Evolutionary conservation across 2,329 filamentous ascomycete genomes (phyloP).

Genomic region (Xylaria multiplex): DNA sequence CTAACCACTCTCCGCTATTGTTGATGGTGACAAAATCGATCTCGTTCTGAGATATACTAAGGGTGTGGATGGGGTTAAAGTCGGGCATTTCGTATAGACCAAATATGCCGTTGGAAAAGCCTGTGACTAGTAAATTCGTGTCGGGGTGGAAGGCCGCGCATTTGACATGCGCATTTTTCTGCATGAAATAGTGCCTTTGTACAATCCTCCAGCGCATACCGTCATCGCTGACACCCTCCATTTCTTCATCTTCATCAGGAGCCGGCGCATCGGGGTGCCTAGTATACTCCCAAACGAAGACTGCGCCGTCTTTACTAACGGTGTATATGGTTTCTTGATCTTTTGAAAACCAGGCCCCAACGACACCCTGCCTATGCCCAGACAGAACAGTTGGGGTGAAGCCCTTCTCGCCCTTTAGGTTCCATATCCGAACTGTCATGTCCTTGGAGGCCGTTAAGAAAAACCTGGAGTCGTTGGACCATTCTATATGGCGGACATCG

Average conservation of each 20-base stretch:
- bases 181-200: constrained; percentile 93
- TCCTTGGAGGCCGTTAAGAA: constrained; percentile 93
- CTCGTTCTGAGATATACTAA: constrained; percentile 94
- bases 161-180: constrained; percentile 84
- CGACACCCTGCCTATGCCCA: constrained; percentile 88
- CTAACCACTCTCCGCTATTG: constrained; percentile 93
- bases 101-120: constrained; percentile 95
- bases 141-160: constrained; percentile 90
- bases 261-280: constrained; percentile 64
- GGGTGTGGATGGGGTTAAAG: constrained; percentile 92
- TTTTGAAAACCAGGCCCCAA: constrained; percentile 96
- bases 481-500: constrained; percentile 84
- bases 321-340: constrained; percentile 97
- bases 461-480: constrained; percentile 96
- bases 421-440: constrained; percentile 94
- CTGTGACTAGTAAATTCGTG: constrained; percentile 92
- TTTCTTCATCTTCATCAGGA: constrained; percentile 68
- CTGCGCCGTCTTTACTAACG: constrained; percentile 94
- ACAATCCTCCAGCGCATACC: constrained; percentile 90
- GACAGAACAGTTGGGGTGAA: constrained; percentile 90
- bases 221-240: constrained; percentile 68
- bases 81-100: constrained; percentile 95
- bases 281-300: constrained; percentile 92
- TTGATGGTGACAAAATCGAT: constrained; percentile 97
- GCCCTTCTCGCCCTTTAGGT: constrained; percentile 83